A percentile compares a stretch with the other conserved stretches of the same genome.
Conservation (phyloP, 2,329 filamentous ascomycete species). For the Pleurostoma richardsiae region DNA sequence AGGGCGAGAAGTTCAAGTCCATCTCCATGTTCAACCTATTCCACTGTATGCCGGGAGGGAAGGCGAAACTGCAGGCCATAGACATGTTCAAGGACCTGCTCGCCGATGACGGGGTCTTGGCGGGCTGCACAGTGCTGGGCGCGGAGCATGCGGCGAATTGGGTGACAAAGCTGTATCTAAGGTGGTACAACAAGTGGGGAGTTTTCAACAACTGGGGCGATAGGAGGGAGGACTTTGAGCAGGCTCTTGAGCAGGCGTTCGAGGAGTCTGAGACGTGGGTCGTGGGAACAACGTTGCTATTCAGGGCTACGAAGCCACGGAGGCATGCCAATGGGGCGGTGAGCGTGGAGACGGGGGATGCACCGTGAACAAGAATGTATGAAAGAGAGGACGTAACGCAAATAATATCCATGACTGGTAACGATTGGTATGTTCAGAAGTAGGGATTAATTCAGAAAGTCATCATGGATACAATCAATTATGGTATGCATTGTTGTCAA, state of each 20-base stretch:
- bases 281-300: conserved; percentile 32
- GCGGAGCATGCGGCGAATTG: conserved; percentile 15
- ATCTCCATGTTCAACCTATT: conserved; percentile 37
- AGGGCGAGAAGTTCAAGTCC: conserved; percentile 27
- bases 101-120: conserved; percentile 26
- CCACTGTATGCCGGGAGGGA: conserved; percentile 31
- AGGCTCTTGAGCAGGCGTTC: conserved; percentile 27
- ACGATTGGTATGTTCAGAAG: too few species aligned
- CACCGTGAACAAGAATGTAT: too few species aligned
- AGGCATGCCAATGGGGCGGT: not conserved
- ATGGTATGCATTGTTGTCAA: too few species aligned
- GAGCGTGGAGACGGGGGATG: too few species aligned
- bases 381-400: too few species aligned
- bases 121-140: conserved; percentile 30
- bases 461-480: too few species aligned
- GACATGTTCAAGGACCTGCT: conserved; percentile 22
- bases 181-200: conserved; percentile 24
- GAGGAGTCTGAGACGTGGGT: conserved; percentile 30
- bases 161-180: conserved; percentile 17
- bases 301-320: conserved; percentile 23
- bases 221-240: conserved; percentile 22
- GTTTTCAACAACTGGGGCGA: conserved; percentile 35
- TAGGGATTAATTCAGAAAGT: too few species aligned
- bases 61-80: conserved; percentile 23
- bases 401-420: too few species aligned